Evolutionary conservation across 208 protist genomes (phyloP).

Genomic region (Leishmania braziliensis): DNA sequence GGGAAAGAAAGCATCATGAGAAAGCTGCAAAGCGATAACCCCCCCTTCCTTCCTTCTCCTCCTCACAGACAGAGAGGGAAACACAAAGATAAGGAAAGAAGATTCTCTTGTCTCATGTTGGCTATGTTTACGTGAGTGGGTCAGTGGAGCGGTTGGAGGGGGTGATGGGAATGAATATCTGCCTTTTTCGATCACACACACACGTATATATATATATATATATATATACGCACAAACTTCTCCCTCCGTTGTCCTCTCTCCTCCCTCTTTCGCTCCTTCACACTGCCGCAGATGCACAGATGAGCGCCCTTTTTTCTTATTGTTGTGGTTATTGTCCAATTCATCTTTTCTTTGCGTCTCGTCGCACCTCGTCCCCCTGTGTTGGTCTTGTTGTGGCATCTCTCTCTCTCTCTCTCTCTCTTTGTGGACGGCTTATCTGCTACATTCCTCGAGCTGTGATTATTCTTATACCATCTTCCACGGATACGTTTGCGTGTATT

Average conservation of each 20-base stretch:
- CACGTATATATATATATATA: slow-evolving; percentile 10
- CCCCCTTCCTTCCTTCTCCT: slow-evolving; percentile 13
- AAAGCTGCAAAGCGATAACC: background rate
- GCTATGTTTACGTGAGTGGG: too few species aligned
- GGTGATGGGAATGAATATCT: too few species aligned
- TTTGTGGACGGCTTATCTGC: background rate
- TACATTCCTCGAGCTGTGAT: too few species aligned
- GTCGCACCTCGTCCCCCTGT: background rate
- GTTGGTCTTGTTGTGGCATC: background rate
- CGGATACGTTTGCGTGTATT: too few species aligned
- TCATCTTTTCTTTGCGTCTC: background rate
- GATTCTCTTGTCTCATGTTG: too few species aligned
- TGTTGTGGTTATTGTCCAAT: too few species aligned
- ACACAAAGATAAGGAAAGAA: too few species aligned
- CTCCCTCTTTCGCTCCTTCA: background rate
- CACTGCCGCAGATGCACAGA: background rate
- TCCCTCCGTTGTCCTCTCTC: background rate
- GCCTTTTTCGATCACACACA: too few species aligned
- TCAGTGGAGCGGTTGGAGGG: too few species aligned
- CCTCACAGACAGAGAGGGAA: background rate
- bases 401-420: slow-evolving; percentile 15
- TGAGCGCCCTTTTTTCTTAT: too few species aligned
- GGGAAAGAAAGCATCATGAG: too few species aligned
- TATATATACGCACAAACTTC: background rate
- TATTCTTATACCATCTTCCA: too few species aligned